Percentiles rank a stretch among this genome's conserved stretches.
phyloP scores from a whole-genome alignment of 2,329 filamentous ascomycete genomes.

The Dactylellina leptospora region DNA sequence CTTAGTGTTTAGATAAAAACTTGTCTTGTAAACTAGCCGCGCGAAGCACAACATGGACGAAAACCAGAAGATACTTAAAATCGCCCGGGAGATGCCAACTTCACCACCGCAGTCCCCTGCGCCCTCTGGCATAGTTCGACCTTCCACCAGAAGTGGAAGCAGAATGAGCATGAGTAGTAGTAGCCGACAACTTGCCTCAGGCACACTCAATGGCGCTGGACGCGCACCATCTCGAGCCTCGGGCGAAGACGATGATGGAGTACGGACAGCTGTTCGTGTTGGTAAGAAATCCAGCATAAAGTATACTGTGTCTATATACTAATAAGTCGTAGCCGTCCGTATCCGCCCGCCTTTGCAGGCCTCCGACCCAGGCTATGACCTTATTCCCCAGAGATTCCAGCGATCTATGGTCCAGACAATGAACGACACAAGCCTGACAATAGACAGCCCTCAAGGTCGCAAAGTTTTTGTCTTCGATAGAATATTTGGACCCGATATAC shows the following conservation, averaged over 20 bases:
- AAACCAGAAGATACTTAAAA: slow-evolving; percentile 5
- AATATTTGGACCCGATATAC: slow-evolving; percentile 83
- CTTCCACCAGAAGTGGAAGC: slow-evolving; percentile 53
- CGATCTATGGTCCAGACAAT: slow-evolving; percentile 89
- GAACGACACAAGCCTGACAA: slow-evolving; percentile 81
- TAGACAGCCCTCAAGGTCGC: slow-evolving; percentile 89
- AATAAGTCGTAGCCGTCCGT: slow-evolving; percentile 74
- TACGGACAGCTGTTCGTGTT: slow-evolving; percentile 46
- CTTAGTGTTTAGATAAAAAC: slow-evolving; percentile 2
- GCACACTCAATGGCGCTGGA: slow-evolving; percentile 42
- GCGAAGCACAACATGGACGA: too few relatives aligned
- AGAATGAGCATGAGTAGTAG: slow-evolving; percentile 55
- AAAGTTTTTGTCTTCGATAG: slow-evolving; percentile 97
- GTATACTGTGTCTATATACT: not conserved
- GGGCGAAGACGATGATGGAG: slow-evolving; percentile 54
- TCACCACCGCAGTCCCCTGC: slow-evolving; percentile 46
- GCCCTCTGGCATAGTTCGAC: slow-evolving; percentile 52
- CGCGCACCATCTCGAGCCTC: slow-evolving; percentile 53
- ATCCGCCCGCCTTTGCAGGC: slow-evolving; percentile 85
- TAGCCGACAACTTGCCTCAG: slow-evolving; percentile 27
- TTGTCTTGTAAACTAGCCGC: too few relatives aligned
- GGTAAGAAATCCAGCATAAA: slow-evolving; percentile 22
- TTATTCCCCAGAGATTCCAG: slow-evolving; percentile 95
- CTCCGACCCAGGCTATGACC: slow-evolving; percentile 88
- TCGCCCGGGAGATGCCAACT: slow-evolving; percentile 29